Conservation (phyloP, 176 grass and related monocot genomes). For the Lolium multiflorum region DNA sequence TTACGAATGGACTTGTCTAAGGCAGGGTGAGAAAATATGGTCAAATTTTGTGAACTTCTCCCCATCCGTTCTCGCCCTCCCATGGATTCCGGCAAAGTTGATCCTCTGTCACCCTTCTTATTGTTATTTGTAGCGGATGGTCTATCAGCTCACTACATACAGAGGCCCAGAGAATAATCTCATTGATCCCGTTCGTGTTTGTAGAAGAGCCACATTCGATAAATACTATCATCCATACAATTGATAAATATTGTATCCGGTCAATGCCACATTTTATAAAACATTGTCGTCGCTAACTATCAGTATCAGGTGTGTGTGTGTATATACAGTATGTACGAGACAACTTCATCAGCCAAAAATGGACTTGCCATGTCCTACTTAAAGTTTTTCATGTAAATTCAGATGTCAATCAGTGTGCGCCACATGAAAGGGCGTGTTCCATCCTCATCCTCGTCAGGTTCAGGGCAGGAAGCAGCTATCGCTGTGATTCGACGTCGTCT, state of each 20-base stretch:
- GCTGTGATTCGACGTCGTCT: constrained; percentile 58
- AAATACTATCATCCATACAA: no score
- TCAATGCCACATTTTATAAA: neutral
- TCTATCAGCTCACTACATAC: neutral
- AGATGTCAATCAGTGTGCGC: neutral
- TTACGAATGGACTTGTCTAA: no score
- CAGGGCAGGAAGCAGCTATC: constrained; percentile 41
- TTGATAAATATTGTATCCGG: neutral
- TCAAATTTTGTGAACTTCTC: no score
- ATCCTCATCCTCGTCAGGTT: constrained; percentile 30
- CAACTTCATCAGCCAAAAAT: constrained; percentile 39
- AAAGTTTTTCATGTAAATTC: constrained; percentile 17
- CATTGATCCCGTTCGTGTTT: neutral
- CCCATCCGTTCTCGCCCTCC: no score
- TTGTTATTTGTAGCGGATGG: neutral
- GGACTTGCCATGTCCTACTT: constrained; percentile 31
- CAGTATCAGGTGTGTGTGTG: constrained; percentile 22
- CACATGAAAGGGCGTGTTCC: neutral
- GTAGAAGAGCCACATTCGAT: neutral
- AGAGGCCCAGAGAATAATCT: neutral
- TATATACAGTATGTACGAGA: constrained; percentile 34
- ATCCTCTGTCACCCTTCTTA: neutral
- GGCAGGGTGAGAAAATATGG: no score
- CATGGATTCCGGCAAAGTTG: no score
- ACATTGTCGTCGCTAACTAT: neutral